Evolutionary conservation across 805 yeast species (phyloP).

Genomic region (Teunomyces funiuensis): DNA sequence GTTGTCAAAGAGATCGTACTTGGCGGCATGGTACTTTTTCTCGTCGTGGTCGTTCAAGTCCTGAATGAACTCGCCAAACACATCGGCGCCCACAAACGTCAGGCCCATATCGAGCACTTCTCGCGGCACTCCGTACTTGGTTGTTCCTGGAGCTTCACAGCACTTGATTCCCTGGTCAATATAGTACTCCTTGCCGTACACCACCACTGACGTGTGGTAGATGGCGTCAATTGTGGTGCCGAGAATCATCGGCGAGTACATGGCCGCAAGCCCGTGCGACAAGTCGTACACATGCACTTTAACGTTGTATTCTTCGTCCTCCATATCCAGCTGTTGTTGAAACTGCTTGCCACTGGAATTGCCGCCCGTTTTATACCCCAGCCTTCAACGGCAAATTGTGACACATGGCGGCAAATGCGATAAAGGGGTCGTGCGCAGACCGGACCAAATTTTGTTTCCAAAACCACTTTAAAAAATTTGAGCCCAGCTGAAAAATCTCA

Average conservation of each 20-base stretch:
- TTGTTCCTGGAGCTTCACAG: slow-evolving; percentile 43
- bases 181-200: slow-evolving; percentile 54
- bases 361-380: background rate
- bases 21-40: slow-evolving; percentile 44
- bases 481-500: background rate
- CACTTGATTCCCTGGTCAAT: slow-evolving; percentile 57
- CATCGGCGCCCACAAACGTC: slow-evolving; percentile 51
- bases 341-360: background rate
- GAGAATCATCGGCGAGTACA: slow-evolving; percentile 48
- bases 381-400: background rate
- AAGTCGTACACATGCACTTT: slow-evolving; percentile 63
- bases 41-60: slow-evolving; percentile 43
- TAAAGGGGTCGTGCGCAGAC: background rate
- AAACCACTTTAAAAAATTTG: slow-evolving; percentile 1
- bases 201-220: slow-evolving; percentile 63
- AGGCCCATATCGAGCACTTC: slow-evolving; percentile 54
- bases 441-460: background rate
- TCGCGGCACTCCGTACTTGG: slow-evolving; percentile 60
- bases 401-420: background rate
- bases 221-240: slow-evolving; percentile 61
- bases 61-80: slow-evolving; percentile 51
- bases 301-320: slow-evolving; percentile 35
- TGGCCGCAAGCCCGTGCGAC: slow-evolving; percentile 59
- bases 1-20: slow-evolving; percentile 58
- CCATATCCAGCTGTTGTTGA: background rate